Base-by-base conservation (phyloP, 768 basidiomycete genomes). In the Russula sp. region DNA sequence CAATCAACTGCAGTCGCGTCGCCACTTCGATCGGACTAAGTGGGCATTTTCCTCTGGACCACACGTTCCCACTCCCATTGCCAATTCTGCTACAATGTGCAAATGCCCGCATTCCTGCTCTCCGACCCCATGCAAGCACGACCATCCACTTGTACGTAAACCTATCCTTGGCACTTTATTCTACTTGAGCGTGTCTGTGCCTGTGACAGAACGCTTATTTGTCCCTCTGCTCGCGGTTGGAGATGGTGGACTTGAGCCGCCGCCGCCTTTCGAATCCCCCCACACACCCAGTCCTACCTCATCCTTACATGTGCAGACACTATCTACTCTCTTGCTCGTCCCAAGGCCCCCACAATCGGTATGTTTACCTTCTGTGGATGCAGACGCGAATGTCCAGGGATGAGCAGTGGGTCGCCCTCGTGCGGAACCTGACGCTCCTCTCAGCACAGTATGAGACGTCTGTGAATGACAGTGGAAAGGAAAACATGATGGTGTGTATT, bases 341-440 rank as follows among this genome's bases (percentile, higher is more conserved):
- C 61, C 47, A 20, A 20, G 39, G 16, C 27, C 53, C 37, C 37
- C 14, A 8, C 35, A 55, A 27, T 27, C 27, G 2, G 27, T 27
- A 27, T 27, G 27, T 27, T 2, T 27, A 27, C 27, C 27, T 27
- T 45, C 72, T 75, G 16, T 39, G 20, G 39, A 39, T 32, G 51
- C 14, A 42, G 68, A 51, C 49, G 61, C 16, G 40, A 54, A 22
- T 18, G n/a, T 62, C 27, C 61, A 62, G 27, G 42, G 61, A 62
- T 14, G 89, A 89, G 62, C 88, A 90, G 69, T 91, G 88, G 89
- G 88, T 91, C 10, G 77, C 78, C 61, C 87, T 85, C 70, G 81
- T 89, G 4, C 79, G 82, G 58, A 85, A 81, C 53, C 78, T 91
- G 64, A 79, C 80, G 16, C 86, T 91, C 31, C 44, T 45, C n/a